A percentile compares a stretch with the other conserved stretches of the same genome.
Conservation (phyloP, 2,329 filamentous ascomycete genomes). For the Colletotrichum karsti region DNA sequence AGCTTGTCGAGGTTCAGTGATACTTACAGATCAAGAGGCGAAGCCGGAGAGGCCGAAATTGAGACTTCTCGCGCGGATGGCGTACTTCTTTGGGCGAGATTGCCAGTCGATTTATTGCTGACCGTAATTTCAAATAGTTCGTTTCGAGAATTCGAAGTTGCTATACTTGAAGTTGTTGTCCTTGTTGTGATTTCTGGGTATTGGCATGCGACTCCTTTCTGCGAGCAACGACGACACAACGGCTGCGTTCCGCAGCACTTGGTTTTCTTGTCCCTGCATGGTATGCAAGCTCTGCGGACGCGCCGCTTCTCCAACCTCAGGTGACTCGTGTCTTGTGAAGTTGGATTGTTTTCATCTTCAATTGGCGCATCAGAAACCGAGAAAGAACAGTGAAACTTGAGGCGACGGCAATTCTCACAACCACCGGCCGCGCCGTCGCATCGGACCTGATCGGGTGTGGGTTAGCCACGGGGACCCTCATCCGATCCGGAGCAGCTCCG, state of each 20-base stretch:
- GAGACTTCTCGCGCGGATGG: not conserved
- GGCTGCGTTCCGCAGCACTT: constrained; percentile 23
- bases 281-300: constrained; percentile 20
- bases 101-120: too few relatives aligned
- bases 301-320: constrained; percentile 19
- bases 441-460: constrained; percentile 11
- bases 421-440: constrained; percentile 19
- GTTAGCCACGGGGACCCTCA: not conserved
- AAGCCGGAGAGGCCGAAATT: not conserved
- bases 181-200: too few relatives aligned
- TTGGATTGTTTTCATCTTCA: not conserved
- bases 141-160: too few relatives aligned
- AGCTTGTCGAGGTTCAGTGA: too few relatives aligned
- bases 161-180: too few relatives aligned
- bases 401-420: constrained; percentile 21
- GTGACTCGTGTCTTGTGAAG: not conserved
- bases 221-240: constrained; percentile 5
- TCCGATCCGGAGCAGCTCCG: not conserved
- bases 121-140: too few relatives aligned
- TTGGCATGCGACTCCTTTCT: constrained; percentile 8
- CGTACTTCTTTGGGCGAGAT: not conserved
- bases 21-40: constrained; percentile 4
- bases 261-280: constrained; percentile 22
- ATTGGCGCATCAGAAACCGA: not conserved
- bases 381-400: constrained; percentile 26